Base-by-base conservation (phyloP, 2,329 filamentous ascomycete species). In the Hansfordia pulvinata region DNA sequence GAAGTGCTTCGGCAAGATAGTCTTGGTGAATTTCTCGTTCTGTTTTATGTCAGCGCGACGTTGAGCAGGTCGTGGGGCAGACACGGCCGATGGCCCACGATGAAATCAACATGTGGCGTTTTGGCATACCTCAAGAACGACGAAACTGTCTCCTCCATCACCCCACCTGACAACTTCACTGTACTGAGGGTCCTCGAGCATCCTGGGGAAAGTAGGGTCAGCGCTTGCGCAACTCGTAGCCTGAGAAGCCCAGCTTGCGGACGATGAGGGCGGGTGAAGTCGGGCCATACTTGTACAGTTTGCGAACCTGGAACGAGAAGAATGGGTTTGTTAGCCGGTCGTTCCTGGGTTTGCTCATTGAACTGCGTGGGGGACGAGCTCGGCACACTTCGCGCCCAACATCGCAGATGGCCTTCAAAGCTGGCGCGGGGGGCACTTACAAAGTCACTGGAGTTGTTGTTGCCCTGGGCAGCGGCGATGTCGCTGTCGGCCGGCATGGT, bases 131-230 rank as follows among this genome's bases (percentile, higher is more conserved):
- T 98, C 90, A 28, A 96, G 64, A 26, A 98, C 92, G 31, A 98
- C 88, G 48, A 98, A 98, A 41, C 85, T 93, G 47, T 94, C 83
- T 28, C 85, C 86, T 37, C 86, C 78, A 40, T 93, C 84, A 33
- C 86, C 86, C 90, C 90, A 98, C 56, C 88, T 70, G 25, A 96
- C 90, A 34, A 96, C 86, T 34, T 80, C 78, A 42, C 86, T 76
- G 52, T 98, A 92, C 28, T 83, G 77, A 19, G 86, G 86, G 46
- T 92, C 92, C 56, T 96, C 88, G 44, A 98, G 64, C 90, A 98
- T 98, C 52, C 84, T 93, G 35, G 17, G 19, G 48, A 46, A 25
- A 37, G 43, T 29, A 39, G 35, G 26, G 21, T 20, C 29, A 36
- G 22, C 28, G 25, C 25, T 30, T 23, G 23, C 28, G 24, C 24